Evolutionary conservation across 805 yeast genomes (phyloP), one percentile per base, ranked within the genome.

Genomic region (Spathaspora sp.): DNA sequence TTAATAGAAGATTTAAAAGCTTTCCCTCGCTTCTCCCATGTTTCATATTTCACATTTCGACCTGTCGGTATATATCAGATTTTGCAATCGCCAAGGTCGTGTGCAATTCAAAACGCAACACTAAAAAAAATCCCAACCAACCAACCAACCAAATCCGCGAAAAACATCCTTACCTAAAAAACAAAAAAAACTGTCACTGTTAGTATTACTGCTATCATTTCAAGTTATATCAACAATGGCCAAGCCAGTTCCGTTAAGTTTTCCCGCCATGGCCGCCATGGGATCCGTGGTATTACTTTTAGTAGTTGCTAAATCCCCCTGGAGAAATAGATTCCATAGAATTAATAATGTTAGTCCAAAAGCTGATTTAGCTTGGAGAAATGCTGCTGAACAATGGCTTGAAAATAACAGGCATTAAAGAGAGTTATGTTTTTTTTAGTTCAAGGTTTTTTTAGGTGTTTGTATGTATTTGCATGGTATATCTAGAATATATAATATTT

Each of bases 341-440:
- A 77, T 73, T 55, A 72, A 69, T 62, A 70, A 77, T 63, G 57
- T 73, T 50, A 70, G 75, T 56, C 79, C 79, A 35, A 74, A 74
- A 62, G 78, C 78, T 46, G 79, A 74, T 53, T 69, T 73, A 55
- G 76, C 79, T 16, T 74, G 77, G 76, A 74, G 79, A 69, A 72
- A 67, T 55, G 73, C 75, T 48, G 72, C 78, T 46, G 70, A 69
- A 52, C 67, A 70, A 57, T 74, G 79, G 79, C 66, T 74, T 52
- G 75, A 74, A 43, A 59, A 60, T 38, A 49, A 47, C 42, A 28
- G 46, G 26, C 26, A 23, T 23, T 6, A 6, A 4, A 4, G 26
- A 23, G 6, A 3, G 6, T 23, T 23, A 6, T 23, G 26, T 23
- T 23, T 23, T 23, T 23, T 23, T 31, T 31, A 31, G 35, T 31